Evolutionary conservation across 2,329 filamentous ascomycete species (phyloP).

Genomic region (Penicillium sp.): DNA sequence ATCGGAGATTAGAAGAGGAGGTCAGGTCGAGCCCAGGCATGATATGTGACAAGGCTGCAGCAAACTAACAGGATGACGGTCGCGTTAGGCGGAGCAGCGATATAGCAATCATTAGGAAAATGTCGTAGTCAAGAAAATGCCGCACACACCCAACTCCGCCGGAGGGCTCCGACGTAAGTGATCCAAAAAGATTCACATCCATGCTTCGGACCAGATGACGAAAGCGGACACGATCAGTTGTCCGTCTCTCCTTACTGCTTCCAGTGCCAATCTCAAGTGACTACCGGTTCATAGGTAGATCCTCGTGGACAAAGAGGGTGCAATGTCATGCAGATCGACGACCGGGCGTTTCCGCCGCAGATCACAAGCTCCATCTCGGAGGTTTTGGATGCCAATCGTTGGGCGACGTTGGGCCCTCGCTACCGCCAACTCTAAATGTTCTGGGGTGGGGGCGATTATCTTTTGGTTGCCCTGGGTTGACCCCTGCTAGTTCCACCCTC

Average conservation of each 20-base stretch:
- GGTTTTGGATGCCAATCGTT: conserved; percentile 32
- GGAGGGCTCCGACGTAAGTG: conserved; percentile 7
- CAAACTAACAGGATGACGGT: neutral
- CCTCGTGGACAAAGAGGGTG: neutral
- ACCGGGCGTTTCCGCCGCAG: conserved; percentile 35
- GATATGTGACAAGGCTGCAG: conserved; percentile 13
- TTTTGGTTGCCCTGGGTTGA: neutral
- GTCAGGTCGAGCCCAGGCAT: neutral
- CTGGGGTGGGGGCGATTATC: neutral
- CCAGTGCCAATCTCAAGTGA: neutral
- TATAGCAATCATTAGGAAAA: neutral
- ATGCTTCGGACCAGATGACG: conserved; percentile 14
- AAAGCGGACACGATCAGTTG: conserved; percentile 6
- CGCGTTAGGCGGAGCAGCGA: neutral
- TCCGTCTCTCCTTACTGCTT: neutral
- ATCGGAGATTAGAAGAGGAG: conserved; percentile 3
- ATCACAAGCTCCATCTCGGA: conserved; percentile 30
- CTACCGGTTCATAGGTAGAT: neutral
- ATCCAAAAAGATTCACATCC: conserved; percentile 10
- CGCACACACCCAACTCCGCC: conserved; percentile 4
- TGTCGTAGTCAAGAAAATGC: neutral
- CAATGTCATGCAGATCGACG: conserved; percentile 25
- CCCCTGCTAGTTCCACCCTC: neutral
- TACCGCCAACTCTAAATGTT: conserved; percentile 23
- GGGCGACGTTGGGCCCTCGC: conserved; percentile 25